Evolutionary conservation across 106 monocot species (phyloP).

Genomic region (Acorus calamus): DNA sequence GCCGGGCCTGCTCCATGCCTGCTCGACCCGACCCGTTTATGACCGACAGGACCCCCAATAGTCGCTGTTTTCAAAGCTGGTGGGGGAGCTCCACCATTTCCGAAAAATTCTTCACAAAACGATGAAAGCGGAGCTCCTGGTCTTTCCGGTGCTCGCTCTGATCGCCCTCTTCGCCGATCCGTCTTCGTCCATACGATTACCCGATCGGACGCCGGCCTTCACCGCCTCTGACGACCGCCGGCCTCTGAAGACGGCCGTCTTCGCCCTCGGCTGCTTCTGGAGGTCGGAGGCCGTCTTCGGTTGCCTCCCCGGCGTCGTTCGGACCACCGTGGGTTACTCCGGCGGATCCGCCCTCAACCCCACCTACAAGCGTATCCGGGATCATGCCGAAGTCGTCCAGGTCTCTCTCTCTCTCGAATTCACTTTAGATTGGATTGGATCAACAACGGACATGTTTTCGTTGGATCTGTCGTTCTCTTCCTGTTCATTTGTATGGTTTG

Average conservation of each 20-base stretch:
- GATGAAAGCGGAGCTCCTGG: not conserved
- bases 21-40: no score
- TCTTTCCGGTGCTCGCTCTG: constrained; percentile 10
- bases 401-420: constrained; percentile 12
- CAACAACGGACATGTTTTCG: no score
- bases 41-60: no score
- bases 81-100: not conserved
- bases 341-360: constrained; percentile 73
- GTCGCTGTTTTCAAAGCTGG: no score
- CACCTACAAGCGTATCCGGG: constrained; percentile 55
- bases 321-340: constrained; percentile 72
- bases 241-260: constrained; percentile 44
- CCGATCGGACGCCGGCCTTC: constrained; percentile 9
- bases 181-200: constrained; percentile 6
- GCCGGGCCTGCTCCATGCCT: no score
- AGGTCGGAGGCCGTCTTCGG: constrained; percentile 86
- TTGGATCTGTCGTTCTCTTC: not conserved
- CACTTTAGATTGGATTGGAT: no score
- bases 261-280: constrained; percentile 96
- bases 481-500: not conserved
- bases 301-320: constrained; percentile 75
- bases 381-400: constrained; percentile 92
- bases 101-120: no score
- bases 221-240: constrained; percentile 5
- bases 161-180: constrained; percentile 7